Evolutionary conservation across 306 rosid genomes (phyloP).

Genomic region (Astragalus glycyphyllos): DNA sequence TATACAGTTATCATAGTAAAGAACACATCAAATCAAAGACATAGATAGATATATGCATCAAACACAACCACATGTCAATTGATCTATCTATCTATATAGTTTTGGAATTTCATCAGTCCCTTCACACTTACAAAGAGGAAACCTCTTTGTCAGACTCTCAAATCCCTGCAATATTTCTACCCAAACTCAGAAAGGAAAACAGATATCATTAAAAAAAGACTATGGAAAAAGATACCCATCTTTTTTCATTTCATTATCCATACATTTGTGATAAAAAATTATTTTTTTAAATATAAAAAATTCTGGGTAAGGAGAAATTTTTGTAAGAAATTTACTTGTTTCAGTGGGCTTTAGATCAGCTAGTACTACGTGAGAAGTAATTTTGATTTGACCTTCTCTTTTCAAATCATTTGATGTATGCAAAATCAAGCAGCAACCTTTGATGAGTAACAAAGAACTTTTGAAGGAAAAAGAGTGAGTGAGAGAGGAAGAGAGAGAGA

Average conservation of each 20-base stretch:
- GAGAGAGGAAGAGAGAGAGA: slow-evolving; percentile 50
- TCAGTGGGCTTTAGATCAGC: slow-evolving; percentile 52
- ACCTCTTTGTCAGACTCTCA: slow-evolving; percentile 80
- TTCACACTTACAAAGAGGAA: slow-evolving; percentile 50
- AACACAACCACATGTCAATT: slow-evolving; percentile 47
- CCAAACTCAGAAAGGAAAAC: slow-evolving; percentile 61
- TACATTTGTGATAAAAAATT: slow-evolving; percentile 37
- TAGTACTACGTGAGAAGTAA: slow-evolving; percentile 44
- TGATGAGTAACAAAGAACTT: slow-evolving; percentile 63
- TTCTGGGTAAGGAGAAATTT: slow-evolving; percentile 20
- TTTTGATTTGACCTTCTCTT: slow-evolving; percentile 81
- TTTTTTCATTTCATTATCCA: slow-evolving; percentile 83
- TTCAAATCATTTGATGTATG: slow-evolving; percentile 69
- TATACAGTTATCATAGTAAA: slow-evolving; percentile 47
- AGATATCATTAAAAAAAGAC: slow-evolving; percentile 61
- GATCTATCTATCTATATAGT: slow-evolving; percentile 44
- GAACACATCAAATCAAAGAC: slow-evolving; percentile 39
- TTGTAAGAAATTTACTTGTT: slow-evolving; percentile 26
- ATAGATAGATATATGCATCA: slow-evolving; percentile 30
- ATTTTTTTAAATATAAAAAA: not conserved
- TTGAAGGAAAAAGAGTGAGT: slow-evolving; percentile 42
- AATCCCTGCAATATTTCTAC: slow-evolving; percentile 77
- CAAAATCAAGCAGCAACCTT: slow-evolving; percentile 58
- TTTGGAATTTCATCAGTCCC: slow-evolving; percentile 50
- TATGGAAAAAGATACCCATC: slow-evolving; percentile 76